Percentiles rank a stretch among this genome's conserved stretches.
Evolutionary conservation across 805 yeast species (phyloP).

Genomic region (Metschnikowia aberdeeniae): DNA sequence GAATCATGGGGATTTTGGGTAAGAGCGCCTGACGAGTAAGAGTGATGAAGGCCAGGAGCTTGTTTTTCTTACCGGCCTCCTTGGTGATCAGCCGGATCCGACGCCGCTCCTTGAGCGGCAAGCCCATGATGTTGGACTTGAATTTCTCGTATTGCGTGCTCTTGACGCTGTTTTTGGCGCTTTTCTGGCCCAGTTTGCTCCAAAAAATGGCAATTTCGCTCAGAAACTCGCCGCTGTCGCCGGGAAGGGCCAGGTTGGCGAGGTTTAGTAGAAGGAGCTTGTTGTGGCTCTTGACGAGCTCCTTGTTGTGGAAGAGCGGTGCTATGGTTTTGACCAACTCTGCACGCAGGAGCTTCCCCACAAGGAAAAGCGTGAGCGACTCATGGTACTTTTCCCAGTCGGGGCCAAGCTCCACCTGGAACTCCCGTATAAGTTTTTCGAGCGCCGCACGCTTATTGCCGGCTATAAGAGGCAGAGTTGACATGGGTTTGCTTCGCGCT

Average conservation of each 20-base stretch:
- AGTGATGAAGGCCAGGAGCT: conserved; percentile 64
- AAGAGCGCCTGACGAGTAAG: conserved; percentile 67
- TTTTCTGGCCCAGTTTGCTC: conserved; percentile 47
- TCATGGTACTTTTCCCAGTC: conserved; percentile 87
- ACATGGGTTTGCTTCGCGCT: background rate
- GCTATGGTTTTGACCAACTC: conserved; percentile 64
- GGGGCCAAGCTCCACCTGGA: conserved; percentile 68
- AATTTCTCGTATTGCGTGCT: conserved; percentile 75
- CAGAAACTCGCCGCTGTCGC: conserved; percentile 38
- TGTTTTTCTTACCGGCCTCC: conserved; percentile 76
- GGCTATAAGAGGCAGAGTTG: conserved; percentile 2
- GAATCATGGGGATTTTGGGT: conserved; percentile 81
- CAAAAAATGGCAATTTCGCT: conserved; percentile 42
- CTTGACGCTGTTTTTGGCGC: conserved; percentile 38
- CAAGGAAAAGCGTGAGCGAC: conserved; percentile 66
- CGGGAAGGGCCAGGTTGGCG: conserved; percentile 70
- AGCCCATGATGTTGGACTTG: conserved; percentile 80
- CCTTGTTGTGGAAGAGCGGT: conserved; percentile 44
- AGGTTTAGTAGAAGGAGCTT: conserved; percentile 74
- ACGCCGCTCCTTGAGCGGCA: conserved; percentile 80
- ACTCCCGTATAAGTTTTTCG: conserved; percentile 57
- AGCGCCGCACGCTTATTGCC: conserved; percentile 30
- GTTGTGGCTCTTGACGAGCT: conserved; percentile 67
- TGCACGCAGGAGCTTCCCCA: conserved; percentile 72
- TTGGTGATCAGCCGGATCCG: conserved; percentile 78